Percentiles rank a stretch among this genome's conserved stretches.
Conservation (phyloP, 306 rosid species). For the Vicia villosa region DNA sequence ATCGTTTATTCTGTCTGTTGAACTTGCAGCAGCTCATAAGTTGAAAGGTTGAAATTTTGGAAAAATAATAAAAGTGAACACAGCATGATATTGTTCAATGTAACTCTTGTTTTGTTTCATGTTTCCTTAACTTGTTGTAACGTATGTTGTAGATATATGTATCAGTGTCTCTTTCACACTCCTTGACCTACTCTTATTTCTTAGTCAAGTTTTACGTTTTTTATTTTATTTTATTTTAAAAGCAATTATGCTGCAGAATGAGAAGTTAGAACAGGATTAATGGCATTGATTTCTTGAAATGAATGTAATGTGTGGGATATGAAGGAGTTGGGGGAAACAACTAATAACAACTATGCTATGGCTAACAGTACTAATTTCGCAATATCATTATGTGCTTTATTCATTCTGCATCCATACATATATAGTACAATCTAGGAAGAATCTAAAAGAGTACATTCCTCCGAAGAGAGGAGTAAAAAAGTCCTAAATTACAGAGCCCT, state of each 20-base stretch:
- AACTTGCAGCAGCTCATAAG: slow-evolving; percentile 71
- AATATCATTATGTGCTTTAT: no score
- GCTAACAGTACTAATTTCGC: no score
- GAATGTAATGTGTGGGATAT: no score
- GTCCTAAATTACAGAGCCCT: no score
- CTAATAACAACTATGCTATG: no score
- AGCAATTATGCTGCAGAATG: slow-evolving; percentile 5
- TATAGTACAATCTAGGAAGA: no score
- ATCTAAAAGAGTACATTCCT: no score
- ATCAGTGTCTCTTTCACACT: slow-evolving; percentile 28
- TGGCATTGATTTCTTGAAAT: not conserved
- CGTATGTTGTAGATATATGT: slow-evolving; percentile 47
- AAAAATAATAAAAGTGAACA: slow-evolving; percentile 30
- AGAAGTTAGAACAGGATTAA: slow-evolving; percentile 1
- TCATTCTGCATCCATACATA: no score
- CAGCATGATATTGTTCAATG: slow-evolving; percentile 25
- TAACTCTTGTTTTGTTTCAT: slow-evolving; percentile 38
- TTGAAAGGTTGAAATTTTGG: slow-evolving; percentile 34
- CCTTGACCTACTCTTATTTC: slow-evolving; percentile 18
- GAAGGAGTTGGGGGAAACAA: no score
- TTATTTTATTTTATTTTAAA: not conserved
- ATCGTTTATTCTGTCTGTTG: slow-evolving; percentile 70
- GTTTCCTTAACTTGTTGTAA: slow-evolving; percentile 37
- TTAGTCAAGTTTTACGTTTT: not conserved
- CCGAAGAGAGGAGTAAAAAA: no score